phyloP scores from a whole-genome alignment of 2,329 filamentous ascomycete species.

The Beauveria caledonica region DNA sequence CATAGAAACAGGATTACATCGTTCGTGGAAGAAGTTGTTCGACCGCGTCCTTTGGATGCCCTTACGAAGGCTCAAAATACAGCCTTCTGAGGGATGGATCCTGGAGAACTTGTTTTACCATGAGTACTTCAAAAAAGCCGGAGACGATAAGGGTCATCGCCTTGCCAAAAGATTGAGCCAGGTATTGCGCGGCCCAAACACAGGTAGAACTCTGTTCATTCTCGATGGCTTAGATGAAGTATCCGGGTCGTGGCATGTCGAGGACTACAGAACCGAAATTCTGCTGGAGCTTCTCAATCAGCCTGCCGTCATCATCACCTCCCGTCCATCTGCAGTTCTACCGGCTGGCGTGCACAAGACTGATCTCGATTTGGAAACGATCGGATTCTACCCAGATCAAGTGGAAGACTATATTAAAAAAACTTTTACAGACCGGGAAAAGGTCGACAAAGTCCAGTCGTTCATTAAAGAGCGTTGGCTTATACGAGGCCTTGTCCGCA shows the following conservation, averaged over 20 bases:
- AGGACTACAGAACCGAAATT: background rate
- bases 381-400: background rate
- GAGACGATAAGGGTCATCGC: no score
- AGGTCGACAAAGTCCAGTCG: background rate
- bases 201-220: slow-evolving; percentile 27
- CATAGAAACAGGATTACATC: slow-evolving; percentile 2
- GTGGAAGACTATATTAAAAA: background rate
- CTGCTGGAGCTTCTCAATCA: slow-evolving; percentile 12
- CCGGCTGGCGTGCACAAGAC: slow-evolving; percentile 12
- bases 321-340: slow-evolving; percentile 23
- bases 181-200: background rate
- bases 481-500: slow-evolving; percentile 30
- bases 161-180: background rate
- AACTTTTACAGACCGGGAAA: slow-evolving; percentile 26
- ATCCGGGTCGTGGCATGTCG: background rate
- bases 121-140: slow-evolving; percentile 19
- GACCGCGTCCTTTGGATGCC: slow-evolving; percentile 33
- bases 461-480: slow-evolving; percentile 26
- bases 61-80: slow-evolving; percentile 25
- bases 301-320: slow-evolving; percentile 28
- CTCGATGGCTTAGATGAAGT: slow-evolving; percentile 38
- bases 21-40: slow-evolving; percentile 21
- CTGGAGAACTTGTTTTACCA: slow-evolving; percentile 18
- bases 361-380: background rate
- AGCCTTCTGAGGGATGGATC: background rate